phyloP scores from a whole-genome alignment of 2,329 filamentous ascomycete species.

The Trichoderma lentiforme region DNA sequence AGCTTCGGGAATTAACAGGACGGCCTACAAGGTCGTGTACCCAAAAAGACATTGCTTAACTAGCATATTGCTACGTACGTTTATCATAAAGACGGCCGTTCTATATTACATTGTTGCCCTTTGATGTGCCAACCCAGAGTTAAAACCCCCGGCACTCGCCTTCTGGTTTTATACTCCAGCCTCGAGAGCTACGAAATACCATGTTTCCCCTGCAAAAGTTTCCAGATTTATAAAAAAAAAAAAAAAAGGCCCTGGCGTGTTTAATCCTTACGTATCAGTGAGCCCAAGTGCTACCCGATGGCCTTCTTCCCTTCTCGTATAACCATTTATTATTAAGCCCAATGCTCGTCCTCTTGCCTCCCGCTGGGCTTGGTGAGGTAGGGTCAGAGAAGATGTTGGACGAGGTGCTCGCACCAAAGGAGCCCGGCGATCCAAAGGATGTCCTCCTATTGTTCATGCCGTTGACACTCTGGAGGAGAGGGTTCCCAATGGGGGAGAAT shows the following conservation, averaged over 20 bases:
- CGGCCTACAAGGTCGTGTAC: neutral
- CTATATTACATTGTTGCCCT: constrained; percentile 3
- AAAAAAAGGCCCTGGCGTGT: neutral
- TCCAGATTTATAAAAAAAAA: neutral
- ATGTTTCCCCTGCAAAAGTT: constrained; percentile 6
- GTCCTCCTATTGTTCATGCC: constrained; percentile 48
- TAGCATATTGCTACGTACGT: constrained; percentile 12
- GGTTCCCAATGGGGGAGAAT: constrained; percentile 45
- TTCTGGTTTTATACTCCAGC: constrained; percentile 16
- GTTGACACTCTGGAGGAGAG: constrained; percentile 62
- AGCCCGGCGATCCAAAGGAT: constrained; percentile 58
- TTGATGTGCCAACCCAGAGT: neutral
- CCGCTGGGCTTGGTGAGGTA: constrained; percentile 64
- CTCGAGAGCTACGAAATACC: neutral
- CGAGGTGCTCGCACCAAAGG: constrained; percentile 48
- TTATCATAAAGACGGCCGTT: constrained; percentile 9
- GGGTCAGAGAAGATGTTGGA: constrained; percentile 55
- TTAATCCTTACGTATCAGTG: constrained; percentile 25
- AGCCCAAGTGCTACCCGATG: constrained; percentile 44
- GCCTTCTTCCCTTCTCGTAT: constrained; percentile 74
- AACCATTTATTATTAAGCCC: constrained; percentile 91
- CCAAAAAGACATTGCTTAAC: neutral
- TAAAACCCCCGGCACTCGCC: neutral
- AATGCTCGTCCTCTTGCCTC: constrained; percentile 67
- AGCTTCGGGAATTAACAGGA: neutral